Percentiles rank a stretch among this genome's conserved stretches.
Evolutionary conservation across 176 grass and related monocot genomes (phyloP).

Genomic region (Tillandsia fasciculata): DNA sequence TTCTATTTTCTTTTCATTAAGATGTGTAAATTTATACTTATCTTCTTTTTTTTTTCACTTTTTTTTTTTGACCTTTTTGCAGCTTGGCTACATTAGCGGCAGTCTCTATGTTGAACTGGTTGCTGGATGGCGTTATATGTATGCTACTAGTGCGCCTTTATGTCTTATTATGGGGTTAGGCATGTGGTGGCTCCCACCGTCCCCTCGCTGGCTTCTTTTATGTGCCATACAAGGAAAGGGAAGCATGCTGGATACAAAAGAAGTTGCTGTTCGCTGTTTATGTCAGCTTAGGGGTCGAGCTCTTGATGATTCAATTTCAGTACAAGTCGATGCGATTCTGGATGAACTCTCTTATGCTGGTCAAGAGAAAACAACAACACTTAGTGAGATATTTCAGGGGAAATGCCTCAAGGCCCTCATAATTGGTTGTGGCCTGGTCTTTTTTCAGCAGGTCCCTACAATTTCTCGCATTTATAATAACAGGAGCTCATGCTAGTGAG

Average conservation of each 20-base stretch:
- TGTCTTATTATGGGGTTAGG: conserved; percentile 73
- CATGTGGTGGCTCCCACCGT: conserved; percentile 76
- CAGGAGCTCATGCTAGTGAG: background rate
- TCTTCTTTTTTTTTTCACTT: conserved; percentile 22
- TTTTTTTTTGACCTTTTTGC: conserved; percentile 26
- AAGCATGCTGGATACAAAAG: conserved; percentile 45
- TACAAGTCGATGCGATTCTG: conserved; percentile 63
- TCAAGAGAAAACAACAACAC: conserved; percentile 43
- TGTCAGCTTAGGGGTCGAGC: conserved; percentile 69
- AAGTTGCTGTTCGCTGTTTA: conserved; percentile 54
- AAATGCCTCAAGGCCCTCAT: conserved; percentile 90
- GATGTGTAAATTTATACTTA: background rate
- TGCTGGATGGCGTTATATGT: conserved; percentile 90
- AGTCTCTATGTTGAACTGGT: conserved; percentile 60
- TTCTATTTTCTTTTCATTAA: background rate
- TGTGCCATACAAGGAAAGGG: conserved; percentile 84
- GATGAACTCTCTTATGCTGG: conserved; percentile 51
- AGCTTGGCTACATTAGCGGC: conserved; percentile 75
- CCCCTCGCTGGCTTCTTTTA: conserved; percentile 93
- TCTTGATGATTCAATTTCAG: conserved; percentile 31
- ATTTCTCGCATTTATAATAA: conserved; percentile 8
- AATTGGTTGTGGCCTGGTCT: conserved; percentile 84
- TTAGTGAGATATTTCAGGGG: conserved; percentile 85
- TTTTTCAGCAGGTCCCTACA: conserved; percentile 81
- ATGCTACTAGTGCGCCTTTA: conserved; percentile 50